phyloP scores from a whole-genome alignment of 352 stramenopile species.

The Phytophthora rubi region DNA sequence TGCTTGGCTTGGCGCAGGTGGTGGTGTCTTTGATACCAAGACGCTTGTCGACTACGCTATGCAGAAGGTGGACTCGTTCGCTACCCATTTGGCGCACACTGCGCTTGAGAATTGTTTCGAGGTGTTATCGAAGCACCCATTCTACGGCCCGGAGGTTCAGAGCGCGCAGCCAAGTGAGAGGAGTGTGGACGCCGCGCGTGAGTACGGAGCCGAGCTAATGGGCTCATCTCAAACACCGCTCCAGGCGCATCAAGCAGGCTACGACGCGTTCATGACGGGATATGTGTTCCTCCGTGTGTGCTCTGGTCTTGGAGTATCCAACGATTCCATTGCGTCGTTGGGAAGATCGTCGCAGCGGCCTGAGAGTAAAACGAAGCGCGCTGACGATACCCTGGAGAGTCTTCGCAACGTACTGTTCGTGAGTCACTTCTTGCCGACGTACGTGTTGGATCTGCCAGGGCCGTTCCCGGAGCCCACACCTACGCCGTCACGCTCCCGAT shows the following conservation, averaged over 20 bases:
- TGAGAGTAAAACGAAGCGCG: not conserved
- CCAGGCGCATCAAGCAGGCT: constrained; percentile 75
- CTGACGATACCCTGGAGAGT: constrained; percentile 31
- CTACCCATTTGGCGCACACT: constrained; percentile 64
- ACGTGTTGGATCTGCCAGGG: constrained; percentile 50
- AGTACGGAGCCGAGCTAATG: constrained; percentile 9
- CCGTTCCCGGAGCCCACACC: constrained; percentile 46
- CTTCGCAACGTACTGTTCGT: constrained; percentile 62
- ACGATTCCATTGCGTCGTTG: constrained; percentile 55
- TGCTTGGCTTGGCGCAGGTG: constrained; percentile 50
- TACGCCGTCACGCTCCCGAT: constrained; percentile 59
- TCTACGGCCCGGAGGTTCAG: constrained; percentile 62
- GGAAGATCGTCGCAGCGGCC: constrained; percentile 1
- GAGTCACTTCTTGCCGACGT: constrained; percentile 67
- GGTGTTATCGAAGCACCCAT: constrained; percentile 64
- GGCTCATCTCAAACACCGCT: constrained; percentile 32
- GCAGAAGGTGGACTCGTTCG: constrained; percentile 65
- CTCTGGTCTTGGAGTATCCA: constrained; percentile 59
- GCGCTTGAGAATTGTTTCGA: constrained; percentile 72
- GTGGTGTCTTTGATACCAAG: constrained; percentile 78
- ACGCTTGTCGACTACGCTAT: constrained; percentile 70
- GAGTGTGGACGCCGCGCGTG: constrained; percentile 10
- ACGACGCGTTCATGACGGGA: constrained; percentile 84
- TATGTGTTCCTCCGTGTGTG: constrained; percentile 77
- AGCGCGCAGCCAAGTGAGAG: constrained; percentile 26